Percentiles rank a stretch among this genome's conserved stretches.
Evolutionary conservation across 1,139 yeast species (phyloP).

Genomic region (Scheffersomyces titani): DNA sequence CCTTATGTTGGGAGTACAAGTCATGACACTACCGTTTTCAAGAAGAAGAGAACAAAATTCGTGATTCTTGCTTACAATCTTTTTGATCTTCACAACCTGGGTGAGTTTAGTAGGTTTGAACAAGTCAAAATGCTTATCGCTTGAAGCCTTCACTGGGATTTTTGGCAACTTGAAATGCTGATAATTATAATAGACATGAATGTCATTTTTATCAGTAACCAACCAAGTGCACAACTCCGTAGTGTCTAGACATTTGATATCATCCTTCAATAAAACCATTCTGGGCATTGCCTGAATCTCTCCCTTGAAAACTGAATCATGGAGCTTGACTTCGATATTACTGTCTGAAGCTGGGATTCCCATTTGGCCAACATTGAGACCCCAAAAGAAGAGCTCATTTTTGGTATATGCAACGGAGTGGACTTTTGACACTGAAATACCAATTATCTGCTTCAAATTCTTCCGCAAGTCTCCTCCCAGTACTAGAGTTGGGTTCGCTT

Average conservation of each 20-base stretch:
- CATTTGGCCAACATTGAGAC: conserved; percentile 85
- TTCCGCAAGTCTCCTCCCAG: conserved; percentile 47
- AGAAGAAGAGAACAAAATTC: conserved; percentile 44
- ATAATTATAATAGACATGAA: conserved; percentile 62
- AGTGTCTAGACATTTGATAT: conserved; percentile 60
- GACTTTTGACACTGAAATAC: conserved; percentile 68
- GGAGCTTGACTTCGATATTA: conserved; percentile 27
- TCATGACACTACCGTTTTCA: conserved; percentile 53
- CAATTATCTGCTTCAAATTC: conserved; percentile 33
- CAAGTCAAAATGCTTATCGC: conserved; percentile 48
- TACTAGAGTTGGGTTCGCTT: conserved; percentile 51
- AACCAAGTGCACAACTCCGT: conserved; percentile 75
- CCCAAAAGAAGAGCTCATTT: conserved; percentile 67
- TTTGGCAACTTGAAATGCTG: conserved; percentile 54
- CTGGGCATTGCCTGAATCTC: conserved; percentile 43
- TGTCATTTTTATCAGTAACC: conserved; percentile 57
- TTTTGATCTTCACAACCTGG: conserved; percentile 33
- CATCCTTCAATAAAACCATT: conserved; percentile 45
- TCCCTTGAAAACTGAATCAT: conserved; percentile 34
- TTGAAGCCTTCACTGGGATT: conserved; percentile 30
- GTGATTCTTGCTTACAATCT: conserved; percentile 36
- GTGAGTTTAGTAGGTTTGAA: conserved; percentile 56
- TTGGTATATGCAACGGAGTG: conserved; percentile 69
- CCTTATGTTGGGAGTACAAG: conserved; percentile 29
- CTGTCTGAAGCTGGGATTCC: conserved; percentile 43